Conservation (phyloP, 2,329 filamentous ascomycete species). For the Ceratocystis eucalypticola region DNA sequence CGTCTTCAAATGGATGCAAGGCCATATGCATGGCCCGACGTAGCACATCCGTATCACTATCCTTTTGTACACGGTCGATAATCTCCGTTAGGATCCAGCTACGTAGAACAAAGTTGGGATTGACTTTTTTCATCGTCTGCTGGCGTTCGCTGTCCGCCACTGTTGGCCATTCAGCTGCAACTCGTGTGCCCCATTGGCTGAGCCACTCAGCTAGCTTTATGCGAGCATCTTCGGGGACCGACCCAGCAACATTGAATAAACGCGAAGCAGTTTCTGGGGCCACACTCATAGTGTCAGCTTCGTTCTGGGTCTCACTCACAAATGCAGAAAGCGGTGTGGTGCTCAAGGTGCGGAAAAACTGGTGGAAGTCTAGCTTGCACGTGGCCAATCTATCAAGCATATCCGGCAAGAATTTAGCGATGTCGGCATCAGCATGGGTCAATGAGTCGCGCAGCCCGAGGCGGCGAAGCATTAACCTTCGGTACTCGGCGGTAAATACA, state of each 20-base stretch:
- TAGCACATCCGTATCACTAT: constrained; percentile 66
- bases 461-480: constrained; percentile 64
- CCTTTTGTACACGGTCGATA: constrained; percentile 76
- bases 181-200: constrained; percentile 56
- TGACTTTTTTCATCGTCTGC: constrained; percentile 66
- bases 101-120: constrained; percentile 84
- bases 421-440: constrained; percentile 60
- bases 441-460: constrained; percentile 55
- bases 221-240: constrained; percentile 58
- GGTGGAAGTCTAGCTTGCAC: constrained; percentile 81
- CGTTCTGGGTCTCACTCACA: background rate
- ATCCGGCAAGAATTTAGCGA: constrained; percentile 59
- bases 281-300: constrained; percentile 30
- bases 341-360: constrained; percentile 76
- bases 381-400: constrained; percentile 69
- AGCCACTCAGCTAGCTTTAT: constrained; percentile 66
- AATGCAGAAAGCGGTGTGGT: constrained; percentile 48
- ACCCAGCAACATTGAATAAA: constrained; percentile 37
- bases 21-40: constrained; percentile 69
- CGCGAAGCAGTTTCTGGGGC: constrained; percentile 42
- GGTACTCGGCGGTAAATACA: constrained; percentile 82
- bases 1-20: constrained; percentile 70
- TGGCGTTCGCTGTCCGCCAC: constrained; percentile 49
- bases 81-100: constrained; percentile 90
- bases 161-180: constrained; percentile 61